A percentile compares a stretch with the other conserved stretches of the same genome.
phyloP scores from a whole-genome alignment of 495 filamentous ascomycete species.

The Xylaria telfairii region DNA sequence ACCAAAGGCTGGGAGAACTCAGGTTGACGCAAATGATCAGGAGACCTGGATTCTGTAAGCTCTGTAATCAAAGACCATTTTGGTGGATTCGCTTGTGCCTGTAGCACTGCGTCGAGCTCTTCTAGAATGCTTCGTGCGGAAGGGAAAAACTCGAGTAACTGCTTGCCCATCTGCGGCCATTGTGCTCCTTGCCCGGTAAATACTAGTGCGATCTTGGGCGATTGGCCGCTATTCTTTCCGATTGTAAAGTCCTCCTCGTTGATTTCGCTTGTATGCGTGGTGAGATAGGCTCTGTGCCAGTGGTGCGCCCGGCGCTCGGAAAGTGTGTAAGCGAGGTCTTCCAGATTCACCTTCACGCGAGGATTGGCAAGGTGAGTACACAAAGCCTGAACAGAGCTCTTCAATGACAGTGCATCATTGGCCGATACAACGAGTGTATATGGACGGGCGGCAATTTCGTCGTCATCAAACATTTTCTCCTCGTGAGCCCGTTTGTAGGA shows the following conservation, averaged over 20 bases:
- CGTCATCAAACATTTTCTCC: neutral
- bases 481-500: neutral
- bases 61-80: constrained; percentile 29
- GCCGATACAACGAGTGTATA: neutral
- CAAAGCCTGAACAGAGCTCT: neutral
- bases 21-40: constrained; percentile 31
- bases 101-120: constrained; percentile 24
- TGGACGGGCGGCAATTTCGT: neutral
- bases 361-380: neutral
- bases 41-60: constrained; percentile 35
- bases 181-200: constrained; percentile 56
- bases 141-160: constrained; percentile 33
- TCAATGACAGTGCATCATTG: constrained; percentile 27
- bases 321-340: constrained; percentile 39
- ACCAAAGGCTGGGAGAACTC: constrained; percentile 47
- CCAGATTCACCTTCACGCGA: constrained; percentile 7
- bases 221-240: neutral
- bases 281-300: constrained; percentile 31
- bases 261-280: constrained; percentile 12
- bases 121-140: neutral
- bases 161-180: constrained; percentile 49
- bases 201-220: constrained; percentile 40
- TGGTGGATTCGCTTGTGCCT: constrained; percentile 12
- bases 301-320: constrained; percentile 29
- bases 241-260: neutral